Percentiles rank a stretch among this genome's conserved stretches.
Evolutionary conservation across 805 yeast species (phyloP).

Genomic region (Wickerhamiella occidentalis): DNA sequence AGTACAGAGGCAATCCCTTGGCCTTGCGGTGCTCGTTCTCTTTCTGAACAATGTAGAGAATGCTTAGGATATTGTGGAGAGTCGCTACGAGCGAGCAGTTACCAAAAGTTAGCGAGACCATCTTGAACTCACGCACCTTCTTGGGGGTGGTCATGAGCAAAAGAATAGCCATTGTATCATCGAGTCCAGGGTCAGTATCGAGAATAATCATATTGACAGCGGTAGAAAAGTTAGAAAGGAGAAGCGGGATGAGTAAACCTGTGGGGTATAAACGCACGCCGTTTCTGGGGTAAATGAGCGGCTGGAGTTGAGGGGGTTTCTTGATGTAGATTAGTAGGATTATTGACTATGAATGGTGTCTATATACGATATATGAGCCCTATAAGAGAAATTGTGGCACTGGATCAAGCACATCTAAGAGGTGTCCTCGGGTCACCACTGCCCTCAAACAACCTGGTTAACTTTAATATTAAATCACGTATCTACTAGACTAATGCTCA

Average conservation of each 20-base stretch:
- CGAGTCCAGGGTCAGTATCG: constrained; percentile 36
- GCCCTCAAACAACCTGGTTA: too few species aligned
- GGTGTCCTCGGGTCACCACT: too few species aligned
- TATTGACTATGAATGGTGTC: too few species aligned
- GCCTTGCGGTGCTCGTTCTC: constrained; percentile 24
- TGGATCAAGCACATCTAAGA: too few species aligned
- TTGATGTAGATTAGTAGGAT: too few species aligned
- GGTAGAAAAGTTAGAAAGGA: not conserved
- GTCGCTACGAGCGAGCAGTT: constrained; percentile 29
- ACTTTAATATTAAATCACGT: too few species aligned
- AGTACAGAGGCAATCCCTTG: constrained; percentile 19
- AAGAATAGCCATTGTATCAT: constrained; percentile 31
- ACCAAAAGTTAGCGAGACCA: constrained; percentile 31
- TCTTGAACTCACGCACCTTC: constrained; percentile 21
- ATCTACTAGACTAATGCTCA: constrained; percentile 12
- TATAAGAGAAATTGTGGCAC: not conserved
- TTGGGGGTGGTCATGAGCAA: constrained; percentile 27
- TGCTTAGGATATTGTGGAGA: constrained; percentile 27
- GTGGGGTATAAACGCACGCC: not conserved
- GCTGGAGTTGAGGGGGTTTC: too few species aligned
- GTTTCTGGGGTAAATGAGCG: too few species aligned
- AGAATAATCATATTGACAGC: constrained; percentile 23
- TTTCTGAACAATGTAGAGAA: constrained; percentile 27
- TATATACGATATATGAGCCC: too few species aligned
- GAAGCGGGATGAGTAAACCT: not conserved